phyloP scores from a whole-genome alignment of 2,329 filamentous ascomycete species.

The Colletotrichum sp. region DNA sequence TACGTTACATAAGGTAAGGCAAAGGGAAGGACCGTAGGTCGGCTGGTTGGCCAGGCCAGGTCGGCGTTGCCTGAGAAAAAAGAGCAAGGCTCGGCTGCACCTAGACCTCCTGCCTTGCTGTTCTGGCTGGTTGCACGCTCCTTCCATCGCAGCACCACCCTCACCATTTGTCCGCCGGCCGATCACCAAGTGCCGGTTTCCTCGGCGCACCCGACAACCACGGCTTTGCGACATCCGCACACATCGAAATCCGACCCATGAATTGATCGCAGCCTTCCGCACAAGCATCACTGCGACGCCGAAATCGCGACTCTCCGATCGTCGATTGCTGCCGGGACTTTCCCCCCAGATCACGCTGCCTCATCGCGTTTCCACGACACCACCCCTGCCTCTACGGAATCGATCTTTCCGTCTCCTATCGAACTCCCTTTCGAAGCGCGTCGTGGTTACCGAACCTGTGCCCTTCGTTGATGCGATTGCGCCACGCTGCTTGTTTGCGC shows the following conservation, averaged over 20 bases:
- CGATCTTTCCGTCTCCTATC: background rate
- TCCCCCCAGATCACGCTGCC: background rate
- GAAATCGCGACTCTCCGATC: background rate
- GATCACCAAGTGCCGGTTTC: background rate
- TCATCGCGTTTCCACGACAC: slow-evolving; percentile 8
- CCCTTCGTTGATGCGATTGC: slow-evolving; percentile 16
- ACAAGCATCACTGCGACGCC: background rate
- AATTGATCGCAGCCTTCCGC: background rate
- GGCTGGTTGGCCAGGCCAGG: background rate
- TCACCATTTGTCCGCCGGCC: background rate
- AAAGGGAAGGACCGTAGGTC: background rate
- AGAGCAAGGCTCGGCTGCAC: slow-evolving; percentile 13
- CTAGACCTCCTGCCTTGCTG: slow-evolving; percentile 7
- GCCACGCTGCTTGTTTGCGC: slow-evolving; percentile 13
- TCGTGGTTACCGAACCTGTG: background rate
- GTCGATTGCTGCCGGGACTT: background rate
- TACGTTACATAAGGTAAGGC: background rate
- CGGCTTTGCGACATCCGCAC: background rate
- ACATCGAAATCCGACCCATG: background rate
- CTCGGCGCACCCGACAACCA: background rate
- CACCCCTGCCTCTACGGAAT: background rate
- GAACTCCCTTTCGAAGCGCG: background rate
- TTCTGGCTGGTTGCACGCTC: slow-evolving; percentile 6
- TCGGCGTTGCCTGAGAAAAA: slow-evolving; percentile 7
- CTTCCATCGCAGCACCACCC: slow-evolving; percentile 7